phyloP scores from a whole-genome alignment of 2,329 filamentous ascomycete species.

The Colletotrichum endophyticum region DNA sequence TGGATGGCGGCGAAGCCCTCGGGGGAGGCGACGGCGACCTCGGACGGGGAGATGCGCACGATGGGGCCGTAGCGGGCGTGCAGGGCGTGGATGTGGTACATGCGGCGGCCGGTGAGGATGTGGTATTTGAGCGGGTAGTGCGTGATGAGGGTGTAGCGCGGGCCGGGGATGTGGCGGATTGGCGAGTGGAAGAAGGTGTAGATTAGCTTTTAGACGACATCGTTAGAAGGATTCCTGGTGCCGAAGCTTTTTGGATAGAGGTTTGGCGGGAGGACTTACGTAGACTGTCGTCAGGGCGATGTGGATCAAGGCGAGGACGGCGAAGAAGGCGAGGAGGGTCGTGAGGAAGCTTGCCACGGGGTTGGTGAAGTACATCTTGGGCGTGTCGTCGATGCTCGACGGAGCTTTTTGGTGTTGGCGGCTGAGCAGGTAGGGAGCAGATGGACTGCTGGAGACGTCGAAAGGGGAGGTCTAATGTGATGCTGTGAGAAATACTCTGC shows the following conservation, averaged over 20 bases:
- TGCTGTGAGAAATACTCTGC: not conserved
- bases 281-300: not conserved
- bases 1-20: slow-evolving; percentile 4
- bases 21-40: not conserved
- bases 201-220: not conserved
- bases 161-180: slow-evolving; percentile 7
- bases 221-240: not conserved
- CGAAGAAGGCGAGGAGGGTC: not conserved
- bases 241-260: not conserved
- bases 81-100: slow-evolving; percentile 10
- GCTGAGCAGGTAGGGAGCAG: not conserved
- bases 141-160: slow-evolving; percentile 1
- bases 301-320: not conserved
- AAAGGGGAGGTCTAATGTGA: not conserved
- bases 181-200: not conserved
- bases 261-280: not conserved
- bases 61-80: not conserved
- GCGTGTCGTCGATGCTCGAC: not conserved
- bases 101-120: slow-evolving; percentile 1
- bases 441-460: not conserved
- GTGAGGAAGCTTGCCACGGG: not conserved
- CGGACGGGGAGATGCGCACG: slow-evolving; percentile 4
- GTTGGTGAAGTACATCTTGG: not conserved
- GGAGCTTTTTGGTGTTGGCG: not conserved
- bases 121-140: not conserved